Evolutionary conservation across 148 eudicot genomes (phyloP).

Genomic region (Chenopodium album): DNA sequence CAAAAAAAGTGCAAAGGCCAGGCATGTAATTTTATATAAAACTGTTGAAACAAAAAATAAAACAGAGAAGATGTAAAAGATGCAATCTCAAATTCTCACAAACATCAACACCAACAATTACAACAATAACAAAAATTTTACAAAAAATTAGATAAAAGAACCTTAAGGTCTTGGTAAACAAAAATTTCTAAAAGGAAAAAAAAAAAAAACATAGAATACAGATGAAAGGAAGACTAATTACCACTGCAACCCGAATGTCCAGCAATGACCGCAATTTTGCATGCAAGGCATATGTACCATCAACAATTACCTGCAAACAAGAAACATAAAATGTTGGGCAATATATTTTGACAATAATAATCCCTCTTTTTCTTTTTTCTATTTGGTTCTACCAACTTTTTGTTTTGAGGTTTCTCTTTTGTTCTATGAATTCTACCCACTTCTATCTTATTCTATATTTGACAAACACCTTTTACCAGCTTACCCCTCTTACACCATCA

Average conservation of each 20-base stretch:
- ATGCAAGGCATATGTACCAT: constrained; percentile 97
- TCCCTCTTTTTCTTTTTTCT: too few relatives aligned
- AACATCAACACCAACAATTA: too few relatives aligned
- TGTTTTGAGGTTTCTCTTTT: too few relatives aligned
- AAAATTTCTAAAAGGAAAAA: not conserved
- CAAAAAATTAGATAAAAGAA: not conserved
- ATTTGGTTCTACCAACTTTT: too few relatives aligned
- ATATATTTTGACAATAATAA: not conserved
- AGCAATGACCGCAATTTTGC: constrained; percentile 89
- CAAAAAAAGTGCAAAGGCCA: constrained; percentile 7
- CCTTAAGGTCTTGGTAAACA: not conserved
- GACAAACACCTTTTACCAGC: too few relatives aligned
- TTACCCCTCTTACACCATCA: too few relatives aligned
- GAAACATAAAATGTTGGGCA: constrained; percentile 7
- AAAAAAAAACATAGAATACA: not conserved
- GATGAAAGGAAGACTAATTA: constrained; percentile 31
- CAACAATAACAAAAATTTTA: too few relatives aligned
- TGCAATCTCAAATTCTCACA: not conserved
- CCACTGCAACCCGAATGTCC: constrained; percentile 99
- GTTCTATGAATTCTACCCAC: too few relatives aligned
- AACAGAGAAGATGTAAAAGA: not conserved
- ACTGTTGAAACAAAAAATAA: not conserved
- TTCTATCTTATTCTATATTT: too few relatives aligned
- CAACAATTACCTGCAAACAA: constrained; percentile 80
- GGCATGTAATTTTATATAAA: not conserved